A percentile compares a stretch with the other conserved stretches of the same genome.
Conservation (phyloP, 73 alveolate genomes). For the Tetrahymena thermophila region DNA sequence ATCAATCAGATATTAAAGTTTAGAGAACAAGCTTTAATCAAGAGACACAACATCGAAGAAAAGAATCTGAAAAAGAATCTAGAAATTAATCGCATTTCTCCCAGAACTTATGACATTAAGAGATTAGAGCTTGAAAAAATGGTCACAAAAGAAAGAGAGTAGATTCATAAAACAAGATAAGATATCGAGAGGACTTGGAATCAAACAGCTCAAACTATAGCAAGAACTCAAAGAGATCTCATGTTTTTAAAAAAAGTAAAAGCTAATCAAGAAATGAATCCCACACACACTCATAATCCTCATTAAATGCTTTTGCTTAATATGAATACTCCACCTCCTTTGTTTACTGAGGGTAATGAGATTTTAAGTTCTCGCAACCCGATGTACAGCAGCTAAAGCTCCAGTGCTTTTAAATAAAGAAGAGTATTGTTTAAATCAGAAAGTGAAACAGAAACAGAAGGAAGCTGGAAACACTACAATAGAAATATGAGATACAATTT, state of each 20-base stretch:
- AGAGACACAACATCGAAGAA: neutral
- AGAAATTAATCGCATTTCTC: neutral
- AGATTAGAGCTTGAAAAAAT: neutral
- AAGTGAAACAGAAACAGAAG: conserved; percentile 1
- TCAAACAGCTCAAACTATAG: neutral
- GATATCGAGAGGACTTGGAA: neutral
- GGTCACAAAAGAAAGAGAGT: neutral
- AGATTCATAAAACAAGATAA: neutral
- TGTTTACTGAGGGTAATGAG: neutral
- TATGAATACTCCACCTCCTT: neutral
- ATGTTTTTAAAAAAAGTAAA: neutral
- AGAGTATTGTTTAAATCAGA: neutral
- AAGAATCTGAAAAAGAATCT: neutral
- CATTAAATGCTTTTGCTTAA: neutral
- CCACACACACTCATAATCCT: neutral
- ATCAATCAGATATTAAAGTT: neutral
- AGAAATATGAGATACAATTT: neutral
- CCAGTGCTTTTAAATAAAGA: neutral
- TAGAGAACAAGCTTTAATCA: neutral
- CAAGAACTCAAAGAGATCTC: neutral
- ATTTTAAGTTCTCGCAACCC: neutral
- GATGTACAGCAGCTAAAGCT: neutral
- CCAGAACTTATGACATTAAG: neutral
- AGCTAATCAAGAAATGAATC: neutral
- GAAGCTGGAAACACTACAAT: neutral